Conservation (phyloP, 805 yeast genomes). For the Starmerella bacillaris region DNA sequence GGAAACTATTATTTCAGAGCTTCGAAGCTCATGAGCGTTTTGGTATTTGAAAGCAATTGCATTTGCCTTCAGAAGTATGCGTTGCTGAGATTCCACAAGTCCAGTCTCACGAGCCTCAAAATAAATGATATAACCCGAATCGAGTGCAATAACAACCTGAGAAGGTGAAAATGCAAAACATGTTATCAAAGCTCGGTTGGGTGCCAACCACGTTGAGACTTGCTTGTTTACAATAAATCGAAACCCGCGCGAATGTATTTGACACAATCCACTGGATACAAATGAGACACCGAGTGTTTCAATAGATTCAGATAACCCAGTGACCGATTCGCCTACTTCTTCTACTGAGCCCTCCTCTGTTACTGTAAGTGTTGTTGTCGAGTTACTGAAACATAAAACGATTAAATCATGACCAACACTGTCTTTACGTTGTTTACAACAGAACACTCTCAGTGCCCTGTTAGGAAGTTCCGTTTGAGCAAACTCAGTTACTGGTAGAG, state of each 20-base stretch:
- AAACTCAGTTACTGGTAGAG: conserved; percentile 18
- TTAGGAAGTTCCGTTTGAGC: conserved; percentile 59
- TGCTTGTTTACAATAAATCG: conserved; percentile 30
- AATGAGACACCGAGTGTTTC: conserved; percentile 53
- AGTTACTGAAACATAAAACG: conserved; percentile 44
- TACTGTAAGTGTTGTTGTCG: conserved; percentile 55
- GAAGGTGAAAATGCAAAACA: conserved; percentile 43
- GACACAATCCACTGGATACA: conserved; percentile 52
- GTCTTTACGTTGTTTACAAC: conserved; percentile 32
- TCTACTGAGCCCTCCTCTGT: conserved; percentile 53
- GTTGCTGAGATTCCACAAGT: conserved; percentile 51
- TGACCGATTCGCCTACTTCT: conserved; percentile 38
- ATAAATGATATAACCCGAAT: conserved; percentile 59
- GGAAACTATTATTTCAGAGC: conserved; percentile 51
- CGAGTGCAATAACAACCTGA: conserved; percentile 54
- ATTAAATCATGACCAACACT: conserved; percentile 44
- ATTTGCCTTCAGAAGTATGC: conserved; percentile 29
- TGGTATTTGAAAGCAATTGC: conserved; percentile 31
- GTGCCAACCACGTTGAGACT: conserved; percentile 57
- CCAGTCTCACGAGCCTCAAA: conserved; percentile 61
- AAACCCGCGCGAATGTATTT: conserved; percentile 54
- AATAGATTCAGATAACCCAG: conserved; percentile 38
- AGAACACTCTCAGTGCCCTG: conserved; percentile 42
- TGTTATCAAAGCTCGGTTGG: conserved; percentile 49
- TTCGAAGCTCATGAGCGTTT: conserved; percentile 30